Evolutionary conservation across 2,329 filamentous ascomycete genomes (phyloP), one percentile per base, ranked within the genome.

Genomic region (Chrysosporium queenslandicum): DNA sequence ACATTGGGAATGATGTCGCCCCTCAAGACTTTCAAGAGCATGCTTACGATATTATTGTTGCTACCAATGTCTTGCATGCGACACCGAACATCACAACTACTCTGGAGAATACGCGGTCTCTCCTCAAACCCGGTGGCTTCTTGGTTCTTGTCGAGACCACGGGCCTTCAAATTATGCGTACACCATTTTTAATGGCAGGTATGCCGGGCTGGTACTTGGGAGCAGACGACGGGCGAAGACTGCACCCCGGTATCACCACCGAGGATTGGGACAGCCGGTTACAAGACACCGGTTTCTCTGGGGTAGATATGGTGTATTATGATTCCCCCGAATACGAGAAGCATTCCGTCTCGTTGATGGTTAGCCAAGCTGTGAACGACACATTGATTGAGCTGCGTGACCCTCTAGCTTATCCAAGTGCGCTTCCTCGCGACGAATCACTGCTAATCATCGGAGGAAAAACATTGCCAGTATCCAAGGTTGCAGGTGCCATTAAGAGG

Each of bases 101-200:
- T 64, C 59, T 25, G 54, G 66, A 25, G 1, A 67, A 74, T 48
- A 57, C 67, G 0, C 65, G 71, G 0, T 55, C 55, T 0, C 56
- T 76, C 0, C 59, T 76, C 0, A 71, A 68, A 48, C 71, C 75
- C 1, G 75, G 73, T 2, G 76, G 75, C 0, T 59, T 78, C 0
- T 29, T 77, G 2, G 37, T 74, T 0, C 40, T 72, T 1, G 74
- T 78, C 51, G 53, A 69, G 1, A 67, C 61, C 0, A 46, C 60
- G 9, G 42, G 55, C 1, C 52, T 54, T 4, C n/a, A n/a, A n/a
- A 29, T 57, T 1, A 60, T 63, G 46, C 60, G 60, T 6, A 52
- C 61, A 7, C 56, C 57, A 1, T 54, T 63, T 40, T 53, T 68
- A 14, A 59, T 71, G n/a, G 66, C 63, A 16, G 55, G 55, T 1